Evolutionary conservation across 805 yeast species (phyloP).

Genomic region (Candida pseudoglaebosa): DNA sequence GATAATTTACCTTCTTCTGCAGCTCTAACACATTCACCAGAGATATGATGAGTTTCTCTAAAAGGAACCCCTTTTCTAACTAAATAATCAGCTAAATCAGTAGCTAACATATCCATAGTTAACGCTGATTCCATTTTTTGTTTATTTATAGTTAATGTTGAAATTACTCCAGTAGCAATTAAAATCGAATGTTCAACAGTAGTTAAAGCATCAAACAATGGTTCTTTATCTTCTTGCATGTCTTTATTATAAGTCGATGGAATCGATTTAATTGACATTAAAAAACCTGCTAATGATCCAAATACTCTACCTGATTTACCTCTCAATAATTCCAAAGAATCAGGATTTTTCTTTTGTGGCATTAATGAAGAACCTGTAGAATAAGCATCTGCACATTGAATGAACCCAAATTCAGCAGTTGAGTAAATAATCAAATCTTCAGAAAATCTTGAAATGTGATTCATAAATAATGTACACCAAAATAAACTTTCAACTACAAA

Average conservation of each 20-base stretch:
- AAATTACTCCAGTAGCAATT: conserved; percentile 94
- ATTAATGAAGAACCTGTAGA: conserved; percentile 97
- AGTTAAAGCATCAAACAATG: conserved; percentile 84
- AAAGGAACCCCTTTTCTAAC: conserved; percentile 98
- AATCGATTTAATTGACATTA: conserved; percentile 94
- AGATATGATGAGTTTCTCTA: conserved; percentile 98
- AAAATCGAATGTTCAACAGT: conserved; percentile 92
- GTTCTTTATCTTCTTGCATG: conserved; percentile 98
- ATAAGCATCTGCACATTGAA: conserved; percentile 92
- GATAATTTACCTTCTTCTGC: conserved; percentile 76
- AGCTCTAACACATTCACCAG: conserved; percentile 92
- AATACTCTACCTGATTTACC: conserved; percentile 98
- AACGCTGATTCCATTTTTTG: conserved; percentile 81
- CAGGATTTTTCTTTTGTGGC: conserved; percentile 99
- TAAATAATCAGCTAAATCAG: conserved; percentile 95
- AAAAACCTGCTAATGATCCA: conserved; percentile 90
- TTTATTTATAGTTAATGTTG: conserved; percentile 72
- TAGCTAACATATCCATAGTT: conserved; percentile 98
- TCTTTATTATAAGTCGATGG: conserved; percentile 98
- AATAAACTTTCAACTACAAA: conserved; percentile 93
- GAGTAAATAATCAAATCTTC: conserved; percentile 96
- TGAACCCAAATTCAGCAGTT: conserved; percentile 94
- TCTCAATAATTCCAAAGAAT: conserved; percentile 87
- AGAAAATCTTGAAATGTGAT: conserved; percentile 89
- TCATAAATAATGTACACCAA: conserved; percentile 94